These are phyloP conservation scores for Fusarium albosuccineum DNA, from an alignment of 2,329 filamentous ascomycete genomes.

Conservation along the genomic window DNA sequence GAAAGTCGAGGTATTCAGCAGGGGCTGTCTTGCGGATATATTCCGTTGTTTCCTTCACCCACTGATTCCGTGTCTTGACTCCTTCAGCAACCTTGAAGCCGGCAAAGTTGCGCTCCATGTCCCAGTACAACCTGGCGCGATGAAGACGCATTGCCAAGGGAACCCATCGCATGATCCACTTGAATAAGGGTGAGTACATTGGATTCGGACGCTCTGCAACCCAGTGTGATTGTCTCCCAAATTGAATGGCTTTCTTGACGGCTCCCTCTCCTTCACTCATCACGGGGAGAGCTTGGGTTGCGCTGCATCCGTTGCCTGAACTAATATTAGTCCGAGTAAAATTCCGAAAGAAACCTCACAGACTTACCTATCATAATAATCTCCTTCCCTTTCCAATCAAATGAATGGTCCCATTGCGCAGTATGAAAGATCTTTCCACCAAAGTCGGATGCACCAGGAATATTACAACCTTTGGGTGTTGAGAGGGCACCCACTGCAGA, in stretches of 20 bases:
- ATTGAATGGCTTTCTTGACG: slow-evolving; percentile 59
- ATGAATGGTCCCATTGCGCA: slow-evolving; percentile 44
- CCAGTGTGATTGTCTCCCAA: slow-evolving; percentile 65
- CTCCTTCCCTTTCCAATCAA: slow-evolving; percentile 43
- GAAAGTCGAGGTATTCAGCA: slow-evolving; percentile 45
- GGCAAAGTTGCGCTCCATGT: slow-evolving; percentile 39
- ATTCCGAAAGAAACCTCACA: accelerated
- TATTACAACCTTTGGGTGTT: slow-evolving; percentile 37
- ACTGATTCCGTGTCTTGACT: slow-evolving; percentile 27
- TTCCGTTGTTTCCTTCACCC: slow-evolving; percentile 27
- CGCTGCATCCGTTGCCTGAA: slow-evolving; percentile 47
- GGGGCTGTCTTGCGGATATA: slow-evolving; percentile 48
- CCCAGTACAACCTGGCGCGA: slow-evolving; percentile 37
- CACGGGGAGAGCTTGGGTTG: slow-evolving; percentile 43
- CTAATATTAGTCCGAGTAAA: accelerated
- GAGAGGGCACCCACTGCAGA: slow-evolving; percentile 46
- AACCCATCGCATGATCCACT: slow-evolving; percentile 41
- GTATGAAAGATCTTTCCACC: slow-evolving; percentile 43
- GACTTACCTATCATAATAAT: slow-evolving; percentile 41
- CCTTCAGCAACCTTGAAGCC: slow-evolving; percentile 39
- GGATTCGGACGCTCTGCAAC: slow-evolving; percentile 48
- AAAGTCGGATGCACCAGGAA: slow-evolving; percentile 38
- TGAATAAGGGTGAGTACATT: slow-evolving; percentile 40
- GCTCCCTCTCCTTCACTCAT: slow-evolving; percentile 39
- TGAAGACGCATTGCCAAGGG: slow-evolving; percentile 40